Percentiles rank a stretch among this genome's conserved stretches.
These are phyloP conservation scores for Amanita jacksonii DNA, from an alignment of 768 basidiomycete genomes.

Conservation along the genomic window DNA sequence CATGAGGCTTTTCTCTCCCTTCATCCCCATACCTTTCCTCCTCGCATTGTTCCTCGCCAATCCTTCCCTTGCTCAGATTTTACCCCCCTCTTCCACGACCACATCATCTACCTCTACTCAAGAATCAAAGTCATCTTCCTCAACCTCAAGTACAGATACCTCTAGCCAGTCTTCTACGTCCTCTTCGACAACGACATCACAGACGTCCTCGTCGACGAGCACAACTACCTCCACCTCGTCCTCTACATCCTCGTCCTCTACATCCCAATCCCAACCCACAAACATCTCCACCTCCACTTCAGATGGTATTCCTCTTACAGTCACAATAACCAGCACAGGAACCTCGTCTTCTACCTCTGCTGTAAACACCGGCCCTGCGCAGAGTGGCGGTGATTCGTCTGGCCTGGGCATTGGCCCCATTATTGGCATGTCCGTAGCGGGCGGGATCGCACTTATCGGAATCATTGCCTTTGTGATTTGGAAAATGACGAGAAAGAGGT, in stretches of 20 bases:
- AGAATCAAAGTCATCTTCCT: not conserved
- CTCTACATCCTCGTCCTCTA: constrained; percentile 11
- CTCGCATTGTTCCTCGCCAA: constrained; percentile 5
- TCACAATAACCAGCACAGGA: constrained; percentile 17
- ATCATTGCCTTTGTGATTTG: constrained; percentile 71
- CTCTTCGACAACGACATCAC: not conserved
- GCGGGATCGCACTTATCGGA: constrained; percentile 64
- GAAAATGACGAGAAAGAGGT: constrained; percentile 80
- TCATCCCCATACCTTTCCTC: constrained; percentile 1
- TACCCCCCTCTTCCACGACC: not conserved
- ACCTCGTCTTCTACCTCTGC: constrained; percentile 9
- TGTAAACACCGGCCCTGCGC: constrained; percentile 17
- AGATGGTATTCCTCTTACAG: constrained; percentile 16
- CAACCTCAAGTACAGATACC: not conserved
- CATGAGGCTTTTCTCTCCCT: constrained; percentile 6
- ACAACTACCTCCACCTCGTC: constrained; percentile 9
- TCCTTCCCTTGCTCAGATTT: constrained; percentile 2
- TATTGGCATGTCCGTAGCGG: constrained; percentile 72
- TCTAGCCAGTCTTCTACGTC: constrained; percentile 2
- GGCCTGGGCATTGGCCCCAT: constrained; percentile 66
- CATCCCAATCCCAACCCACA: constrained; percentile 1
- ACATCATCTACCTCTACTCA: not conserved
- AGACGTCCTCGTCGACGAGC: not conserved
- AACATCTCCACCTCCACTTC: constrained; percentile 8
- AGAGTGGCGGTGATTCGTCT: constrained; percentile 19